phyloP scores from a whole-genome alignment of 169 alveolate genomes.

The Perkinsus chesapeaki region DNA sequence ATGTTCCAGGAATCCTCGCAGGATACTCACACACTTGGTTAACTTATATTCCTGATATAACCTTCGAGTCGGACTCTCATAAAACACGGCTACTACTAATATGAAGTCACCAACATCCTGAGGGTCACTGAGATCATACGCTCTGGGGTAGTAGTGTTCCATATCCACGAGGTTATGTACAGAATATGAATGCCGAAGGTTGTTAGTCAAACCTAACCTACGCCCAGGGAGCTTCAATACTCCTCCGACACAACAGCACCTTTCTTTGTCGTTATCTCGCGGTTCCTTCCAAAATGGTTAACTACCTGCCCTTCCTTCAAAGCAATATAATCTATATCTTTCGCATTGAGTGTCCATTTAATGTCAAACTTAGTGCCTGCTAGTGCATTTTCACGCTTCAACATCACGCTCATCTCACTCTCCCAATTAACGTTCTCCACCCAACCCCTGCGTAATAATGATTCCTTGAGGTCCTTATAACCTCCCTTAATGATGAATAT shows the following conservation, averaged over 20 bases:
- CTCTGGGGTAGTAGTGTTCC: constrained; percentile 73
- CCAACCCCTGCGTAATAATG: constrained; percentile 40
- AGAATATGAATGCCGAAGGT: constrained; percentile 54
- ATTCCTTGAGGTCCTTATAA: constrained; percentile 48
- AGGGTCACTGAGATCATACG: constrained; percentile 62
- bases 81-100: background rate
- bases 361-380: constrained; percentile 50
- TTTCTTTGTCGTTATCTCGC: background rate
- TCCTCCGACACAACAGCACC: constrained; percentile 60
- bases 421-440: constrained; percentile 58
- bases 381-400: background rate
- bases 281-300: background rate
- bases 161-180: constrained; percentile 49
- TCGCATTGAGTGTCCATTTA: constrained; percentile 56
- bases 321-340: constrained; percentile 56
- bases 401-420: constrained; percentile 51
- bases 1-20: background rate
- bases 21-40: background rate
- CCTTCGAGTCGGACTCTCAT: background rate
- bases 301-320: constrained; percentile 25
- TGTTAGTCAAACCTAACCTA: constrained; percentile 68
- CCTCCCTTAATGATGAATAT: constrained; percentile 60
- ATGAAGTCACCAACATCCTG: constrained; percentile 65
- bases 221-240: constrained; percentile 53
- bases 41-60: background rate